Percentiles rank a stretch among this genome's conserved stretches.
These are phyloP conservation scores for Colletotrichum karsti DNA, from an alignment of 2,329 filamentous ascomycete species.

Conservation along the genomic window DNA sequence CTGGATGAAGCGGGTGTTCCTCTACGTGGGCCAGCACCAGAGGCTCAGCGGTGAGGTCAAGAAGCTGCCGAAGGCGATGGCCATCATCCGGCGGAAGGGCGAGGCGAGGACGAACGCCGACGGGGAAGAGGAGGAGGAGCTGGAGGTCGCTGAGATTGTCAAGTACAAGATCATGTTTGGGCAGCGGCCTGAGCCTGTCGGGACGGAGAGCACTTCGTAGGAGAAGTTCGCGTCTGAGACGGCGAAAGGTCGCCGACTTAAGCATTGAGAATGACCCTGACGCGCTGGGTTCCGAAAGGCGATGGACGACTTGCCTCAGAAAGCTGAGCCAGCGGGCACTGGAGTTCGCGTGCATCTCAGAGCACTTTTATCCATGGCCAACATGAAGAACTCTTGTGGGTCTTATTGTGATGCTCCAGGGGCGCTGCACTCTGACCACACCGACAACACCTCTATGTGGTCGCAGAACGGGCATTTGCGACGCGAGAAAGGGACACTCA, in stretches of 20 bases:
- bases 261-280: neutral
- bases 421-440: too few species aligned
- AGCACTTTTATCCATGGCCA: too few species aligned
- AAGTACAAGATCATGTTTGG: slow-evolving; percentile 89
- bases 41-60: slow-evolving; percentile 89
- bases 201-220: slow-evolving; percentile 46
- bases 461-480: too few species aligned
- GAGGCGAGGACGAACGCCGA: slow-evolving; percentile 32
- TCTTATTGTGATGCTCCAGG: too few species aligned
- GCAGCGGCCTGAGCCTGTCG: slow-evolving; percentile 85
- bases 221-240: neutral
- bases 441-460: too few species aligned
- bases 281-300: too few species aligned
- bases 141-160: slow-evolving; percentile 89
- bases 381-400: too few species aligned
- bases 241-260: neutral
- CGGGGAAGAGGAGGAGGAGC: slow-evolving; percentile 58
- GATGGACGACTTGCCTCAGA: too few species aligned
- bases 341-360: too few species aligned
- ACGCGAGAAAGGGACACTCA: too few species aligned
- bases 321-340: too few species aligned
- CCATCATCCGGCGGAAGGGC: slow-evolving; percentile 72
- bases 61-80: slow-evolving; percentile 81
- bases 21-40: slow-evolving; percentile 91
- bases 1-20: slow-evolving; percentile 91